A percentile compares a stretch with the other conserved stretches of the same genome.
phyloP scores from a whole-genome alignment of 2,329 filamentous ascomycete genomes.

The Penicillium crustosum region DNA sequence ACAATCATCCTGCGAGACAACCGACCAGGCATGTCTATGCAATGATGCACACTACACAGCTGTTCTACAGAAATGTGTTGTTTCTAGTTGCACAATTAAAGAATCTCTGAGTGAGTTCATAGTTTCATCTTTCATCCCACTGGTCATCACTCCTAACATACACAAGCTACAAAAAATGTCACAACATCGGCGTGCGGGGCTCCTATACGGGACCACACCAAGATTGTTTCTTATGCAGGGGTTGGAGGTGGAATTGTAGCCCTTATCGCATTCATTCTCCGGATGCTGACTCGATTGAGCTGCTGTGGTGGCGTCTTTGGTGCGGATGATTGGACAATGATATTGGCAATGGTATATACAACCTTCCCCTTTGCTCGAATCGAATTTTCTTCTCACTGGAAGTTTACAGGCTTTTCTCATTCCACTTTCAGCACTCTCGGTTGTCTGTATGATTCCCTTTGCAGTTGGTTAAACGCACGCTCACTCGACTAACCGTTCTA shows the following conservation, averaged over 20 bases:
- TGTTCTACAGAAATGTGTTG: constrained; percentile 37
- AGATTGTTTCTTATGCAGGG: constrained; percentile 33
- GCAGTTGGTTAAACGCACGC: too few relatives aligned
- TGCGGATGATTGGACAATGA: constrained; percentile 43
- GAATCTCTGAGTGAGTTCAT: constrained; percentile 37
- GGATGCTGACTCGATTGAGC: constrained; percentile 40
- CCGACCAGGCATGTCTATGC: constrained; percentile 45
- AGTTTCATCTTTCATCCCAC: neutral
- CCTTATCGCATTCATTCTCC: constrained; percentile 34
- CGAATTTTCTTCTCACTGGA: neutral
- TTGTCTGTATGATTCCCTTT: constrained; percentile 23
- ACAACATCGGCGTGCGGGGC: constrained; percentile 42
- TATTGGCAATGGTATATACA: constrained; percentile 31
- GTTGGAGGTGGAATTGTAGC: constrained; percentile 38
- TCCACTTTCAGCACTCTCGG: constrained; percentile 27
- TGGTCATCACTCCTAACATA: constrained; percentile 8
- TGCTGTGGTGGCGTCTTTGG: constrained; percentile 39
- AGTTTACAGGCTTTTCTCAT: constrained; percentile 19
- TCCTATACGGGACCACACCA: constrained; percentile 38
- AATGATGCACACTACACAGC: constrained; percentile 34
- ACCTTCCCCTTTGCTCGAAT: neutral
- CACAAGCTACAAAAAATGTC: constrained; percentile 44
- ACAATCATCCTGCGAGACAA: constrained; percentile 38
- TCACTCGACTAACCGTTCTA: constrained; percentile 7
- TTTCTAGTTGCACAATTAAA: constrained; percentile 37